Base-by-base conservation (phyloP, 2,329 filamentous ascomycete species). In the Sporothrix variecibatus region DNA sequence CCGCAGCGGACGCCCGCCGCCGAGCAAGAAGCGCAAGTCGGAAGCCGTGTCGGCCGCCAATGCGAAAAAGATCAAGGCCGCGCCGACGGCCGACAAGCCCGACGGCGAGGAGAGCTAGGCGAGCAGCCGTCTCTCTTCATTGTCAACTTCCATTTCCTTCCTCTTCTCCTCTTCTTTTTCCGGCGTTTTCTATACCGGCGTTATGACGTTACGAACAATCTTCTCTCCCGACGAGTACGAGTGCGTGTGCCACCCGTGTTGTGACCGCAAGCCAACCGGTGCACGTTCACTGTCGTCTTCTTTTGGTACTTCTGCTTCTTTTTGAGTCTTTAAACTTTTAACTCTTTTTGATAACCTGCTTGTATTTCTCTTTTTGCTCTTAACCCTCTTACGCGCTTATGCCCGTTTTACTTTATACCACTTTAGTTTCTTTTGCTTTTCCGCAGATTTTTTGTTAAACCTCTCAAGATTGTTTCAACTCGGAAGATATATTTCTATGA, bases 21-120 rank as follows among this genome's bases (percentile, higher is more conserved):
- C 71, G n/a, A 38, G 87, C 73, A 86, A 84, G 46, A 92, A 92
- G 83, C 86, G 90, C 78, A 91, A 91, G 81, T 89, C 89, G 7
- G 87, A 89, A 74, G 83, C 83, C 40, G 83, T 83, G 72, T 83
- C 83, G 20, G 81, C 80, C 26, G 83, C 83, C 43, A 83, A 87
- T 40, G 87, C 85, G 78, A 92, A 91, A 81, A 87, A 87, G 80
- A 76, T 81, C 7, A 88, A 87, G 78, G 80, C 80, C 4, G 81
- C 80, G 34, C 80, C 82, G n/a, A 81, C 82, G 72, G 84, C 82
- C 49, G 82, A 82, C 1, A 82, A 81, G 15, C 80, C 80, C 20
- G 81, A 79, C n/a, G 80, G 75, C 1, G 79, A 79, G 17, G 77
- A 78, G 38, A 76, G 76, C 31, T 72, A 76, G 40, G 40, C 6